phyloP scores from a whole-genome alignment of 2,329 filamentous ascomycete genomes.

The Aspergillus sp. region DNA sequence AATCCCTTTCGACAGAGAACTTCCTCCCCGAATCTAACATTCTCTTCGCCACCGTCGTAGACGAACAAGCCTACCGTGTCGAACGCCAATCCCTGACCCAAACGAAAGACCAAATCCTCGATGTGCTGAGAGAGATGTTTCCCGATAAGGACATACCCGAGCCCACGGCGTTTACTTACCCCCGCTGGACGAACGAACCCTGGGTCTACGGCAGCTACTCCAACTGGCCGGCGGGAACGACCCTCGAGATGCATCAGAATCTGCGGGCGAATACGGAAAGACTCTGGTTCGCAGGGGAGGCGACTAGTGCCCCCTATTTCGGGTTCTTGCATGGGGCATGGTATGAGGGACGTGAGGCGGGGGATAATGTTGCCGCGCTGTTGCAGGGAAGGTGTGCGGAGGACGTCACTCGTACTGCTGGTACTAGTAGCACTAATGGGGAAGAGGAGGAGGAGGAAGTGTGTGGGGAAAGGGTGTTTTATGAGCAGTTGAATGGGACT shows the following conservation, averaged over 20 bases:
- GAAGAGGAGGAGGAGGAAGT: conserved; percentile 14
- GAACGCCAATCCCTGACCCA: conserved; percentile 62
- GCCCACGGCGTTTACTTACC: conserved; percentile 63
- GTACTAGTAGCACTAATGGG: too few species aligned
- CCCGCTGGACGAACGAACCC: conserved; percentile 56
- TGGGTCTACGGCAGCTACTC: conserved; percentile 65
- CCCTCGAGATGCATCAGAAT: conserved; percentile 67
- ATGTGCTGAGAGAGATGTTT: conserved; percentile 64
- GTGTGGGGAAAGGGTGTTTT: conserved; percentile 28
- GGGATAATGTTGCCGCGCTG: conserved; percentile 36
- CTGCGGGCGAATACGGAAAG: conserved; percentile 64
- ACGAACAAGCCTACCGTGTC: conserved; percentile 57
- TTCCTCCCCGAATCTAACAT: conserved; percentile 66
- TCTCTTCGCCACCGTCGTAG: conserved; percentile 65
- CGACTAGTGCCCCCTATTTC: conserved; percentile 63
- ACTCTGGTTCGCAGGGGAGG: conserved; percentile 68
- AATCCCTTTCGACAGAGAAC: conserved; percentile 60
- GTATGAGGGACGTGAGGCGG: conserved; percentile 56
- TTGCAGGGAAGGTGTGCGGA: conserved; percentile 24
- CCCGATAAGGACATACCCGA: conserved; percentile 59
- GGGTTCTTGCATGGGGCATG: conserved; percentile 67
- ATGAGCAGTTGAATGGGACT: conserved; percentile 34
- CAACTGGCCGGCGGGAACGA: conserved; percentile 67
- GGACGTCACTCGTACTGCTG: too few species aligned
- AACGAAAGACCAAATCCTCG: conserved; percentile 60